A percentile compares a stretch with the other conserved stretches of the same genome.
phyloP scores from a whole-genome alignment of 495 filamentous ascomycete genomes.

The Penicillium canariense region DNA sequence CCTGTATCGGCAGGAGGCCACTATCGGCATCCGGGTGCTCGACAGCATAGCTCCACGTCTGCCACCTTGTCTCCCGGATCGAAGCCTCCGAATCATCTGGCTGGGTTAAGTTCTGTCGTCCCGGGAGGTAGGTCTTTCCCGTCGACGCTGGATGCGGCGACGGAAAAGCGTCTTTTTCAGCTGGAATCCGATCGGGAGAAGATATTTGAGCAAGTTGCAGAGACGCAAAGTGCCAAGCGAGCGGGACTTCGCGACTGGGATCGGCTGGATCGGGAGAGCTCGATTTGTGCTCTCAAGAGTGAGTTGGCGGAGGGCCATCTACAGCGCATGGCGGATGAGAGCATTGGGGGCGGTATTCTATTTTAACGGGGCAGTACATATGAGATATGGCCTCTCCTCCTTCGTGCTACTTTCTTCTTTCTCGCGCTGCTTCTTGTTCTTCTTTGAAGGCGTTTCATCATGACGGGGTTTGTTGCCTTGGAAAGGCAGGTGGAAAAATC shows the following conservation, averaged over 20 bases:
- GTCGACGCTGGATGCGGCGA: constrained; percentile 35
- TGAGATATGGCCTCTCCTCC: too few species aligned
- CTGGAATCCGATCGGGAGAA: constrained; percentile 56
- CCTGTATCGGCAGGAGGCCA: constrained; percentile 23
- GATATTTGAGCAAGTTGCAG: constrained; percentile 53
- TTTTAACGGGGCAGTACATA: constrained; percentile 35
- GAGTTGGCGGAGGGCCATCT: constrained; percentile 63
- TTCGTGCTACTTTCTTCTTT: neutral
- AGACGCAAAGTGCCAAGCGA: constrained; percentile 54
- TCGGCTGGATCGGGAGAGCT: constrained; percentile 55
- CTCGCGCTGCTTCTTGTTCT: neutral
- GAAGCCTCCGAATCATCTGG: constrained; percentile 51
- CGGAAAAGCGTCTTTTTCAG: constrained; percentile 48
- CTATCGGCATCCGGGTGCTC: constrained; percentile 41
- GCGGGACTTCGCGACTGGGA: constrained; percentile 58
- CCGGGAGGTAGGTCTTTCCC: constrained; percentile 49
- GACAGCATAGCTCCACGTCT: constrained; percentile 48
- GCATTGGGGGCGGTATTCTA: constrained; percentile 38
- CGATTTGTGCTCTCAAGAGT: constrained; percentile 55
- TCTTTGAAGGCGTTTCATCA: neutral
- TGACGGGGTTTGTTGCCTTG: neutral
- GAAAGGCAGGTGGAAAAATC: neutral
- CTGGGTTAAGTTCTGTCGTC: constrained; percentile 48
- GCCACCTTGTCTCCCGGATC: constrained; percentile 51
- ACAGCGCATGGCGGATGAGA: constrained; percentile 56